A percentile compares a stretch with the other conserved stretches of the same genome.
Conservation (phyloP, 2,329 filamentous ascomycete genomes). For the Nectriaceae sp. region DNA sequence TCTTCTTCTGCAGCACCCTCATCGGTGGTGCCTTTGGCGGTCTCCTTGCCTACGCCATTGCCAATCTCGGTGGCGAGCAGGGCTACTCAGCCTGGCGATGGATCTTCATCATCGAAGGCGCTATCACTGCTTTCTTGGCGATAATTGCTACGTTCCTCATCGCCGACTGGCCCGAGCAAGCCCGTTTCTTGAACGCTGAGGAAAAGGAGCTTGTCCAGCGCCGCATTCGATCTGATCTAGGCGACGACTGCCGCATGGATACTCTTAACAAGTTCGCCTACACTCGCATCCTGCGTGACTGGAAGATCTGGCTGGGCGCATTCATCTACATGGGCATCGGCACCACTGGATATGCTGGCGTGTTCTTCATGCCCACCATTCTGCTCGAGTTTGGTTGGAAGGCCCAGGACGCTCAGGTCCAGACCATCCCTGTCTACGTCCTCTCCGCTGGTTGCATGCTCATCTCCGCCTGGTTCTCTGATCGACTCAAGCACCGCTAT, state of each 20-base stretch:
- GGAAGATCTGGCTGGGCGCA: constrained; percentile 46
- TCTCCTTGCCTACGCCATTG: constrained; percentile 50
- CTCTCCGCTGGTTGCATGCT: constrained; percentile 34
- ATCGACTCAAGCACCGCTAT: constrained; percentile 54
- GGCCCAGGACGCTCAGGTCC: constrained; percentile 36
- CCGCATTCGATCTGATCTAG: constrained; percentile 43
- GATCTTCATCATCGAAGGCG: constrained; percentile 35
- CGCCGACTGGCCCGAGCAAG: constrained; percentile 28
- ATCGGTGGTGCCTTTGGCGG: constrained; percentile 46
- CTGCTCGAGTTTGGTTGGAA: constrained; percentile 38
- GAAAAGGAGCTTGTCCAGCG: constrained; percentile 45
- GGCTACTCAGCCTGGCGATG: constrained; percentile 51
- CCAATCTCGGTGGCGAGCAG: constrained; percentile 43
- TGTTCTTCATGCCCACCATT: constrained; percentile 42
- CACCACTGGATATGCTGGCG: constrained; percentile 46
- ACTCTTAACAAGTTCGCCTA: constrained; percentile 50
- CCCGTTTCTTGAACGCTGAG: constrained; percentile 46
- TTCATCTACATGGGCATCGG: constrained; percentile 40
- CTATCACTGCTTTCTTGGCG: constrained; percentile 22
- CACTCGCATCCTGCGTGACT: constrained; percentile 48
- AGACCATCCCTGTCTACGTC: constrained; percentile 39
- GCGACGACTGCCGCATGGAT: constrained; percentile 50
- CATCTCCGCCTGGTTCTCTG: constrained; percentile 45
- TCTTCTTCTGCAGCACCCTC: constrained; percentile 45
- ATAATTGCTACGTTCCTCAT: constrained; percentile 25